Evolutionary conservation across 2,329 filamentous ascomycete genomes (phyloP), one percentile per base, ranked within the genome.

Genomic region (Colletotrichum caudatum): DNA sequence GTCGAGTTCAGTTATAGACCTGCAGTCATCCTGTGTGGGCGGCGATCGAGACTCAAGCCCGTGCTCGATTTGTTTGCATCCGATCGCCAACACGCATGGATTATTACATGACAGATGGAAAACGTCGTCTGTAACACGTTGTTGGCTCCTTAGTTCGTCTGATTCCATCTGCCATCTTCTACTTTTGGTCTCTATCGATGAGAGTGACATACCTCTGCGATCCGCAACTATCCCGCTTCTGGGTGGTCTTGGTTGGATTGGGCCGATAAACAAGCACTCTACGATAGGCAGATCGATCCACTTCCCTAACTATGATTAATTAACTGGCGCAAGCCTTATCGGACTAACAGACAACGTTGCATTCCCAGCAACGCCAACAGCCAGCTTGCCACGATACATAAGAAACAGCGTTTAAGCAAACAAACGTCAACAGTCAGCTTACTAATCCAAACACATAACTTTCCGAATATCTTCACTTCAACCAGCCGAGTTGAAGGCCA

Each of bases 1-100:
- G 2, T 3, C 5, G 18, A 29, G 3, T 8, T 0, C 6, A 3
- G 6, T 2, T 18, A 14, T 12, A 16, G 7, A 29, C 12, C 23
- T 51, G 23, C 23, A 26, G 0, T 41, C 37, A 39, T 16, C 48
- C 0, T 50, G 26, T 26, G 9, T 16, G 11, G 9, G 9, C 7
- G 11, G 9, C 2, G n/a, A 5, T 12, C 20, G n/a, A 50, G 20
- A 50, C 1, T 6, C 2, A 2, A 50, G 11, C 12, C n/a, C 29
- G 29, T 29, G 29, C 48, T 26, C 48, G n/a, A 51, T 23, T 26
- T 51, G 12, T 26, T 51, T 26, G n/a, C 46, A 9, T 50, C 11
- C 9, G n/a, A 37, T 14, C 6, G 5, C n/a, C n/a, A 51, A 11
- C 4, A 26, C 5, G 5, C 8, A 3, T 8, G 18, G 18, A 7